phyloP scores from a whole-genome alignment of 73 alveolate genomes.

The Blepharisma stoltei region DNA sequence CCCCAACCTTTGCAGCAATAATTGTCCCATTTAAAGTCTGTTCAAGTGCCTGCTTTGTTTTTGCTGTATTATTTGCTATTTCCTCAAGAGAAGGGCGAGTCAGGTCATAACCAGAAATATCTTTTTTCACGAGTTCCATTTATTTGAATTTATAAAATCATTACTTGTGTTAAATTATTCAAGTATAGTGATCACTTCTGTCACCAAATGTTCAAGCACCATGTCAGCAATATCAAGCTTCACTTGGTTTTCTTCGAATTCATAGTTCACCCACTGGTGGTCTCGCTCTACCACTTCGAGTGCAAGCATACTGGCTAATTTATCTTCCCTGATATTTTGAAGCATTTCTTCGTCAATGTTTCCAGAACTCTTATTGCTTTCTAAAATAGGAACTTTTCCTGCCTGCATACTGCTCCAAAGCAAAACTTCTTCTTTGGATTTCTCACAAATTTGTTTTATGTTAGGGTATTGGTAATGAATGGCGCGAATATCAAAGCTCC shows the following conservation, averaged over 20 bases:
- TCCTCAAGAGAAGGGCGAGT: neutral
- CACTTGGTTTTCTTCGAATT: constrained; percentile 66
- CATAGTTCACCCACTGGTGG: constrained; percentile 62
- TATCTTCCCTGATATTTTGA: neutral
- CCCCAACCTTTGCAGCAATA: neutral
- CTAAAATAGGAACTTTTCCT: constrained; percentile 2
- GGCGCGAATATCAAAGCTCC: neutral
- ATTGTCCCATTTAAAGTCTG: neutral
- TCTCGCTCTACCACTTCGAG: constrained; percentile 56
- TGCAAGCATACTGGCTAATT: constrained; percentile 32
- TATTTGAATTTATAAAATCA: neutral
- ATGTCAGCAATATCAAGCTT: constrained; percentile 66
- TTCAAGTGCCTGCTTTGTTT: neutral
- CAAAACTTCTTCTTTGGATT: neutral
- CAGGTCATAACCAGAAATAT: constrained; percentile 4
- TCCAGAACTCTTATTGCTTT: neutral
- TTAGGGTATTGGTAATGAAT: neutral
- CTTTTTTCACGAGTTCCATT: neutral
- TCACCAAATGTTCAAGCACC: constrained; percentile 66
- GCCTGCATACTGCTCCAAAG: neutral
- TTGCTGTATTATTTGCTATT: neutral
- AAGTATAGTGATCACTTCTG: constrained; percentile 42
- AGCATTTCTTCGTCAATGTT: constrained; percentile 3
- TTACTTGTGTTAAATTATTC: neutral
- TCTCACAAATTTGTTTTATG: neutral